Evolutionary conservation across 2,329 filamentous ascomycete species (phyloP).

Genomic region (Ophiostoma australiae): DNA sequence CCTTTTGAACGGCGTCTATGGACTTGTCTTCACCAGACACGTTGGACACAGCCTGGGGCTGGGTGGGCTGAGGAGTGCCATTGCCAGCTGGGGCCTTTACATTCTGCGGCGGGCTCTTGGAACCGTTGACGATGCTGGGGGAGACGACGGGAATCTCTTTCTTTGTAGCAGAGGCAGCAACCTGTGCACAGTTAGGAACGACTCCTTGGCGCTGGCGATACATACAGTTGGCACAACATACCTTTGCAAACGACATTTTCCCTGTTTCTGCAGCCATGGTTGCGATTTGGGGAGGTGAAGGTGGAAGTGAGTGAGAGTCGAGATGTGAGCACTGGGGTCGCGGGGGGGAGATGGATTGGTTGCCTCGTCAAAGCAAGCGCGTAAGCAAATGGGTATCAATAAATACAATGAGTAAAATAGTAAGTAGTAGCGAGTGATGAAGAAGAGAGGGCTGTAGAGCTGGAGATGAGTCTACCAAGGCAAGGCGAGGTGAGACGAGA

Average conservation of each 20-base stretch:
- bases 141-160: conserved; percentile 30
- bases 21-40: not conserved
- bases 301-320: conserved; percentile 26
- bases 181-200: conserved; percentile 33
- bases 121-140: not conserved
- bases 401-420: not conserved
- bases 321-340: not conserved
- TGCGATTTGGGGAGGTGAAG: not conserved
- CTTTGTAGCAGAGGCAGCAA: conserved; percentile 46
- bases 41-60: not conserved
- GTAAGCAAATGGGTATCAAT: conserved; percentile 15
- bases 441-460: not conserved
- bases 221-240: conserved; percentile 36
- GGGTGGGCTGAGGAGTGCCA: not conserved
- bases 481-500: not conserved
- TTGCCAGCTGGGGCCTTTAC: conserved; percentile 14
- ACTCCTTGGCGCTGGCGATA: not conserved
- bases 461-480: not conserved
- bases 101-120: not conserved
- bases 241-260: conserved; percentile 73
- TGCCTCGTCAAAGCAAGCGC: conserved; percentile 8
- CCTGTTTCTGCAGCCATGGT: conserved; percentile 44
- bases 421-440: not conserved
- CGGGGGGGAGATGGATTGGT: conserved; percentile 25
- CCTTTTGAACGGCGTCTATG: not conserved